phyloP scores from a whole-genome alignment of 2,329 filamentous ascomycete species.

The Pseudocercospora ulei region DNA sequence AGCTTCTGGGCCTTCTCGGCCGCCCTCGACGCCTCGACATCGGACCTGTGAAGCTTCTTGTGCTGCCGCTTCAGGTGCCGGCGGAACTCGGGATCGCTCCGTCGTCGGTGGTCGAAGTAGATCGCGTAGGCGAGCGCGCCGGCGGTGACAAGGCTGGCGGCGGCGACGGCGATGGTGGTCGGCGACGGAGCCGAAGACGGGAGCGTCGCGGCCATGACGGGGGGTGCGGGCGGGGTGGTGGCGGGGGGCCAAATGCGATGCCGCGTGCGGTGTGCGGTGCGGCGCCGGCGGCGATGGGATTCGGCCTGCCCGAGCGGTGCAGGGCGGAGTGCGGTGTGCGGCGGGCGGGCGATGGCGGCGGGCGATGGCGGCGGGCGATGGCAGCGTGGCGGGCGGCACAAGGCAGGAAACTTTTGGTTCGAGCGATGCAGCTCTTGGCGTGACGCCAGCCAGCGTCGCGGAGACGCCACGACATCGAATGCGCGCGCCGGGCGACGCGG shows the following conservation, averaged over 20 bases:
- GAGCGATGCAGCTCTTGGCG: too few species aligned
- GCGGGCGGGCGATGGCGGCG: too few species aligned
- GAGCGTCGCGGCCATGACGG: conserved; percentile 32
- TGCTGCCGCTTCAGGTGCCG: conserved; percentile 61
- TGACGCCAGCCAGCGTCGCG: too few species aligned
- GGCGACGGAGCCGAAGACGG: conserved; percentile 41
- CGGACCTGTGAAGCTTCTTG: conserved; percentile 59
- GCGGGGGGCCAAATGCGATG: too few species aligned
- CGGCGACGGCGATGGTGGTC: conserved; percentile 50
- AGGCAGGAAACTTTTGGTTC: background rate
- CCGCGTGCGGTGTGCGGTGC: too few species aligned
- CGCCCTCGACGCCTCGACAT: conserved; percentile 62
- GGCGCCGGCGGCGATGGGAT: too few species aligned
- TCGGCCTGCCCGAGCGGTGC: too few species aligned
- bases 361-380: too few species aligned
- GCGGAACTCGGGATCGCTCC: conserved; percentile 55
- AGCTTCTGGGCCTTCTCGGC: conserved; percentile 58
- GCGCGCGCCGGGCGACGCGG: too few species aligned
- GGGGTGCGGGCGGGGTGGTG: background rate
- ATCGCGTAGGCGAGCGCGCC: conserved; percentile 54
- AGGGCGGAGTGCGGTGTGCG: too few species aligned
- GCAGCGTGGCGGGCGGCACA: too few species aligned
- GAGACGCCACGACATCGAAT: too few species aligned
- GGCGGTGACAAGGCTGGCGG: conserved; percentile 50
- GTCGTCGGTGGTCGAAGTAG: conserved; percentile 58